phyloP scores from a whole-genome alignment of 768 basidiomycete species.

The Boletus pseudopeckii region DNA sequence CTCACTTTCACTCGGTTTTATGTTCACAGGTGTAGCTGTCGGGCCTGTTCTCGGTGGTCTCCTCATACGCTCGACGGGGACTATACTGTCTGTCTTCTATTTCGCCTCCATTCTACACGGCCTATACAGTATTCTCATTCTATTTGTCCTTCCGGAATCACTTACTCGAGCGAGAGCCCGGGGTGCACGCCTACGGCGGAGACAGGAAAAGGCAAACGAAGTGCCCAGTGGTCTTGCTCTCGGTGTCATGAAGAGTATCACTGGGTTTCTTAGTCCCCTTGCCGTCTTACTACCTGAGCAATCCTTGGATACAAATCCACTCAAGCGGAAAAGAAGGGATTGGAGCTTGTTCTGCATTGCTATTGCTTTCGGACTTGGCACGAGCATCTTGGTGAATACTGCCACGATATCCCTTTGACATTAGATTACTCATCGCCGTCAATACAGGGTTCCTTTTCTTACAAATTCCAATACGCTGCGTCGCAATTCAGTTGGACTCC shows the following conservation, averaged over 20 bases:
- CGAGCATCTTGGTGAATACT: conserved; percentile 45
- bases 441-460: conserved; percentile 51
- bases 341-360: conserved; percentile 65
- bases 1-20: conserved; percentile 61
- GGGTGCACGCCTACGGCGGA: conserved; percentile 17
- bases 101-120: conserved; percentile 49
- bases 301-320: conserved; percentile 32
- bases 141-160: conserved; percentile 76
- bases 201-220: conserved; percentile 9
- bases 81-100: conserved; percentile 69
- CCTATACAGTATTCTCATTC: conserved; percentile 46
- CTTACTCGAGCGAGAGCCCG: conserved; percentile 49
- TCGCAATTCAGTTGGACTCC: conserved; percentile 63
- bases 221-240: not conserved
- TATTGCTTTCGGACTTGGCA: conserved; percentile 45
- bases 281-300: conserved; percentile 53
- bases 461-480: conserved; percentile 64
- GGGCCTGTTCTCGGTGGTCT: conserved; percentile 74
- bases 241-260: conserved; percentile 38
- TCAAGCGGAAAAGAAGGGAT: conserved; percentile 45
- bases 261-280: conserved; percentile 71
- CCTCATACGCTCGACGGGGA: conserved; percentile 54
- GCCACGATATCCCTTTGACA: not conserved
- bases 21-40: conserved; percentile 71
- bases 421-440: not conserved